Conservation (phyloP, 1,284 basidiomycete genomes). For the Singerocomus rubriflavus region DNA sequence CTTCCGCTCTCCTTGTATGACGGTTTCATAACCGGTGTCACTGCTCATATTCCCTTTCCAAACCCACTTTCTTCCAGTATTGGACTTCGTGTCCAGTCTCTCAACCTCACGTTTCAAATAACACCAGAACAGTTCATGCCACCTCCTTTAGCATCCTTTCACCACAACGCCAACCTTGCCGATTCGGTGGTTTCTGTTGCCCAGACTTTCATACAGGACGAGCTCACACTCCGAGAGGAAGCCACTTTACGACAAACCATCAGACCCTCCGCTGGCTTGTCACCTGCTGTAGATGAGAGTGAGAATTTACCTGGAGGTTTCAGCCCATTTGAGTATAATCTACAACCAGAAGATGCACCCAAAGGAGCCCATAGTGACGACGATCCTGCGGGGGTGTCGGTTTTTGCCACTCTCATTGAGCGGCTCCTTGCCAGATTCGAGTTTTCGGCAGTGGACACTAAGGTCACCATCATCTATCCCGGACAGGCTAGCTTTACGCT, state of each 20-base stretch:
- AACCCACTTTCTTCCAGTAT: slow-evolving; percentile 71
- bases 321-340: slow-evolving; percentile 46
- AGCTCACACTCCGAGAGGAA: slow-evolving; percentile 71
- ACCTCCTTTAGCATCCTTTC: slow-evolving; percentile 14
- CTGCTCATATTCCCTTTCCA: slow-evolving; percentile 74
- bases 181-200: slow-evolving; percentile 79
- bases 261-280: slow-evolving; percentile 39
- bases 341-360: slow-evolving; percentile 36
- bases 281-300: slow-evolving; percentile 34
- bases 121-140: slow-evolving; percentile 29
- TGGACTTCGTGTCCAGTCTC: slow-evolving; percentile 61
- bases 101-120: slow-evolving; percentile 61
- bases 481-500: slow-evolving; percentile 60
- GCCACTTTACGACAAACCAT: slow-evolving; percentile 71
- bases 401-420: slow-evolving; percentile 84
- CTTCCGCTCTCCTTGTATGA: slow-evolving; percentile 70
- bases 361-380: slow-evolving; percentile 38
- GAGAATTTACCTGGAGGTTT: slow-evolving; percentile 62
- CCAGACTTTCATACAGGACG: slow-evolving; percentile 81
- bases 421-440: slow-evolving; percentile 79
- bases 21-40: slow-evolving; percentile 72
- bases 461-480: slow-evolving; percentile 63
- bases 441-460: slow-evolving; percentile 69
- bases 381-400: slow-evolving; percentile 73
- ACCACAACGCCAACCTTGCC: slow-evolving; percentile 48